A percentile compares a stretch with the other conserved stretches of the same genome.
Conservation (phyloP, 495 filamentous ascomycete species). For the Aspergillus biplanus region DNA sequence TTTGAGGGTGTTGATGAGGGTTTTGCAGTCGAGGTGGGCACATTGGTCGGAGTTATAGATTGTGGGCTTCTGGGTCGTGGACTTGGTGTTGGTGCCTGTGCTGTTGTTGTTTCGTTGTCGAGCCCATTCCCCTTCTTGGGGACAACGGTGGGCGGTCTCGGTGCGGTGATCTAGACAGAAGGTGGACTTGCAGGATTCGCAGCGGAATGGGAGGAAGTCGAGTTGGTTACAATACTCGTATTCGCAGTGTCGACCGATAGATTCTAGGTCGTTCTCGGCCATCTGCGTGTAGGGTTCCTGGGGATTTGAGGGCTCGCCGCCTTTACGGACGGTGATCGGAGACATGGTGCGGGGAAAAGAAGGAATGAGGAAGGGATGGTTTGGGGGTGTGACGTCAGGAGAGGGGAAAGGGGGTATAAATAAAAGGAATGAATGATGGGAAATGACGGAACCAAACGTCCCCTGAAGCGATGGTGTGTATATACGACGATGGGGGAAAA, state of each 20-base stretch:
- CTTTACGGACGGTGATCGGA: constrained; percentile 37
- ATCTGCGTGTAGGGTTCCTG: constrained; percentile 56
- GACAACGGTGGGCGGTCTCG: constrained; percentile 80
- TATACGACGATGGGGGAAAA: background rate
- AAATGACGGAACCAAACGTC: background rate
- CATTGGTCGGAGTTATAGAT: constrained; percentile 72
- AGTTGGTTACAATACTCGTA: constrained; percentile 88
- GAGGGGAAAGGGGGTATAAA: background rate
- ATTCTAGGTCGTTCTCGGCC: constrained; percentile 69
- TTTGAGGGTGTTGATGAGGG: constrained; percentile 76
- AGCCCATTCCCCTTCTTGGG: constrained; percentile 86
- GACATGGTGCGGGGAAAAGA: constrained; percentile 27
- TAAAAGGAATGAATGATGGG: background rate
- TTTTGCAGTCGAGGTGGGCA: constrained; percentile 77
- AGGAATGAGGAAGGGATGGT: background rate
- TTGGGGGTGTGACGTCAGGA: background rate
- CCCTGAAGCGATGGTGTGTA: background rate
- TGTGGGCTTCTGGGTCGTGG: constrained; percentile 48
- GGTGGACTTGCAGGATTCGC: constrained; percentile 82
- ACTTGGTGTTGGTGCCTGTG: constrained; percentile 25
- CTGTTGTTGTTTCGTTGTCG: constrained; percentile 54
- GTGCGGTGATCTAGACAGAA: constrained; percentile 96
- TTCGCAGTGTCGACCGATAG: constrained; percentile 91
- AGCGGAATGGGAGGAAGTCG: constrained; percentile 95
- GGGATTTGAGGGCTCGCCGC: constrained; percentile 11